Conservation (phyloP, 495 filamentous ascomycete genomes). For the Penicillium psychrofluorescens region DNA sequence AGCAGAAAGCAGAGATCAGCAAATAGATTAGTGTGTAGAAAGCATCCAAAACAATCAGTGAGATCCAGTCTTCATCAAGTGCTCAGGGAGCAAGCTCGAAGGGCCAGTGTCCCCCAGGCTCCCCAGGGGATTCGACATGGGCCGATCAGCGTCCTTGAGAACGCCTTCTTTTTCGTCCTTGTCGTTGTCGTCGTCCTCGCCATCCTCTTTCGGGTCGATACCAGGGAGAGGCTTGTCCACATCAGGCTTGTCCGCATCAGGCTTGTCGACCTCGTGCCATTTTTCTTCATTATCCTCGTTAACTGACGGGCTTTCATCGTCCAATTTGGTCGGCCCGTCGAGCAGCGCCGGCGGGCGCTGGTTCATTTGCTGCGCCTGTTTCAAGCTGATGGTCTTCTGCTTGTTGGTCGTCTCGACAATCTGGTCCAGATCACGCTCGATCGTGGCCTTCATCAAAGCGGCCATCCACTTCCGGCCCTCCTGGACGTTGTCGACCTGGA, state of each 20-base stretch:
- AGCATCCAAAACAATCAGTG: conserved; percentile 7
- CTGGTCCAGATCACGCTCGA: conserved; percentile 80
- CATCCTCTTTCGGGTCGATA: conserved; percentile 10
- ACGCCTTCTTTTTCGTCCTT: conserved; percentile 11
- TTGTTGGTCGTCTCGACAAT: conserved; percentile 85
- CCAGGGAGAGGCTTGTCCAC: conserved; percentile 16
- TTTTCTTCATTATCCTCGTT: conserved; percentile 21
- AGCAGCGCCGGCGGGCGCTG: conserved; percentile 84
- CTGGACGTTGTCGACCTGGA: conserved; percentile 84
- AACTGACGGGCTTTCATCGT: conserved; percentile 7
- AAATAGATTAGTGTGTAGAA: conserved; percentile 1
- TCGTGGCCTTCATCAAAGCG: conserved; percentile 97
- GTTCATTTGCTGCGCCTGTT: conserved; percentile 73
- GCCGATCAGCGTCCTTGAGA: neutral
- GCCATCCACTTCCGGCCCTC: conserved; percentile 97
- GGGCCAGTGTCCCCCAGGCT: conserved; percentile 12
- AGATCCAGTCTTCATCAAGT: conserved; percentile 17
- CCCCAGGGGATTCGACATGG: conserved; percentile 18
- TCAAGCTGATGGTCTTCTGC: conserved; percentile 84
- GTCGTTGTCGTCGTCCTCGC: conserved; percentile 8
- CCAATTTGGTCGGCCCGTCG: conserved; percentile 28
- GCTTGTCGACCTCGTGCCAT: conserved; percentile 29
- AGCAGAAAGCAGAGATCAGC: conserved; percentile 4
- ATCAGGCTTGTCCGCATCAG: conserved; percentile 25
- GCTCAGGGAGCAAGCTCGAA: conserved; percentile 16